Percentiles rank a stretch among this genome's conserved stretches.
Conservation (phyloP, 176 grass and related monocot genomes). For the Aegilops longissima region DNA sequence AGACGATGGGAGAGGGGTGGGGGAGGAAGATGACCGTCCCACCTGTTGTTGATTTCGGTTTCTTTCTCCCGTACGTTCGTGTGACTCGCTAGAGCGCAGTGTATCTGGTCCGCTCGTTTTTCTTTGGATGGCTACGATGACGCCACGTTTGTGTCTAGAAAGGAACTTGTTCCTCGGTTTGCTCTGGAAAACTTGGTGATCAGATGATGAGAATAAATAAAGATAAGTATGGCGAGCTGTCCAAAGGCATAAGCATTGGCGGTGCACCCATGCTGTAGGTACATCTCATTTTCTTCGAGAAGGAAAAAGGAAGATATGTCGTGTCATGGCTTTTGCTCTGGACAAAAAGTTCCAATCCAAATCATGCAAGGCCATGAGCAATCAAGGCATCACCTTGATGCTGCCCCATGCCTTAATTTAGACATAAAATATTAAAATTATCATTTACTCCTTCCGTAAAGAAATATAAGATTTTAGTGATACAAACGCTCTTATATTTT, state of each 20-base stretch:
- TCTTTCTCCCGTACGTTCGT: not conserved
- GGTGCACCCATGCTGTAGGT: too few relatives aligned
- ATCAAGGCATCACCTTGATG: too few relatives aligned
- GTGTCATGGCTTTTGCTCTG: not conserved
- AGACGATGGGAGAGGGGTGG: not conserved
- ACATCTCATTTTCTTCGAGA: not conserved
- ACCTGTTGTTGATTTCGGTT: not conserved
- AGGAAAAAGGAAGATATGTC: not conserved
- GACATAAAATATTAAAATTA: too few relatives aligned
- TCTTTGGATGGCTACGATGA: conserved; percentile 10
- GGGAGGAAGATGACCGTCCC: not conserved
- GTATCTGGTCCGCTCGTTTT: conserved; percentile 17
- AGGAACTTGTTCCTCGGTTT: not conserved
- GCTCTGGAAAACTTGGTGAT: not conserved
- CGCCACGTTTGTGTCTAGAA: not conserved
- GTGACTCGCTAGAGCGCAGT: not conserved
- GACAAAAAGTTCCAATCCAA: not conserved
- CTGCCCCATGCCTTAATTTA: too few relatives aligned
- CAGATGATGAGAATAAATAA: not conserved
- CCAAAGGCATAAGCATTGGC: not conserved
- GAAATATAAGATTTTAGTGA: too few relatives aligned
- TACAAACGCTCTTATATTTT: too few relatives aligned
- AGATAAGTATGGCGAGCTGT: not conserved
- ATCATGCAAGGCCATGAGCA: not conserved
- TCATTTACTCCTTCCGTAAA: too few relatives aligned